Percentiles rank a stretch among this genome's conserved stretches.
phyloP scores from a whole-genome alignment of 2,329 filamentous ascomycete genomes.

The Cladosporium sp. region DNA sequence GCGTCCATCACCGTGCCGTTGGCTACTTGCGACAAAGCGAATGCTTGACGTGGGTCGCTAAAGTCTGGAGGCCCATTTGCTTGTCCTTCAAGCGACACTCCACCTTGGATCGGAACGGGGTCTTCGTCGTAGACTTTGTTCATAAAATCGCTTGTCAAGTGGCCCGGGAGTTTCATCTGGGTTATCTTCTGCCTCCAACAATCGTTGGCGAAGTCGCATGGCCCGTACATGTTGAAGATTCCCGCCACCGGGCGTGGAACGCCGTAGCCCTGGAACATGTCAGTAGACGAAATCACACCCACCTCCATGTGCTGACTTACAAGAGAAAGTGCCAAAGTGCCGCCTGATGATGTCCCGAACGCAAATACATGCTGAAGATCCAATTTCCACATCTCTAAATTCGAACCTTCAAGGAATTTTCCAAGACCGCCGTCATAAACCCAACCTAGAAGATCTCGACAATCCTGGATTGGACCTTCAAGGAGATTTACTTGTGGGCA shows the following conservation, averaged over 20 bases:
- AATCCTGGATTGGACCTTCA: neutral
- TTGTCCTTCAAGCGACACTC: constrained; percentile 15
- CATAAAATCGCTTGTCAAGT: neutral
- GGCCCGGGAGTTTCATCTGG: neutral
- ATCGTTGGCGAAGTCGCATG: neutral
- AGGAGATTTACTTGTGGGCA: neutral
- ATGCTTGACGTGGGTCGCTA: constrained; percentile 19
- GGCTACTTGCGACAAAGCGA: neutral
- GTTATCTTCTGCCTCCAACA: neutral
- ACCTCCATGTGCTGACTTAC: neutral
- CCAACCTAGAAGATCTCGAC: neutral
- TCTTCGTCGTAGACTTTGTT: neutral
- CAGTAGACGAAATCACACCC: neutral
- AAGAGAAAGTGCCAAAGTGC: neutral
- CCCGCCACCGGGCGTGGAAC: neutral
- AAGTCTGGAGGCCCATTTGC: constrained; percentile 19
- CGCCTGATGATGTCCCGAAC: neutral
- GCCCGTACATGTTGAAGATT: neutral
- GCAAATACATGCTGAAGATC: neutral
- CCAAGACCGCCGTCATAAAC: neutral
- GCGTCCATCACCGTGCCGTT: neutral
- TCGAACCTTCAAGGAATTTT: neutral
- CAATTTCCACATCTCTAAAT: neutral
- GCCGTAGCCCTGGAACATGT: neutral
- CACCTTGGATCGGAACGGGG: neutral